Evolutionary conservation across 176 grass and related monocot genomes (phyloP), one percentile per base, ranked within the genome.

Genomic region (Carex parvula): DNA sequence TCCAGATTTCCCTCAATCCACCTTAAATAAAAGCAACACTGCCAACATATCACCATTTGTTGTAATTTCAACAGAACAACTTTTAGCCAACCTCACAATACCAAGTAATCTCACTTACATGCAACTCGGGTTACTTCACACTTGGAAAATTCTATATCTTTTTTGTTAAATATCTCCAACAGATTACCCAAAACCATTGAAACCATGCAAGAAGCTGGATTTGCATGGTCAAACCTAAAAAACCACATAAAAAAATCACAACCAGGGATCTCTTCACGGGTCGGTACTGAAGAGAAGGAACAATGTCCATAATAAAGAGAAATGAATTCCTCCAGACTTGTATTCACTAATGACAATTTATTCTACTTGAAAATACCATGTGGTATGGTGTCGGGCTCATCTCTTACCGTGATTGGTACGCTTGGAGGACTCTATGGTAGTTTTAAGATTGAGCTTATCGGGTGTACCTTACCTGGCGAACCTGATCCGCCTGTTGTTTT

Each of bases 371-470:
- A 83, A 13, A 84, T 98, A 87, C 95, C 95, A 32, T 98, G 95
- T 71, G 95, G 95, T 55, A 66, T 94, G 80, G 67, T 94, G 55
- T 88, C 71, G 8, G 95, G 89, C 79, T 94, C 95, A 60, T 94
- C 95, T 37, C 15, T 93, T 37, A 98, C 95, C 77, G 55, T 98
- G 9, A 94, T 98, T 71, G 95, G 95, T 63, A 94, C 89, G 18
- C 92, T 92, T 70, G 89, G 89, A 79, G 84, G 80, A 15, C 81
- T 91, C 63, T 62, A 91, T 77, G 89, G 91, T 62, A 89, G 91
- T 93, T 98, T 98, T 22, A 81, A 77, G 86, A 78, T 98, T 14
- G 92, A 94, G 81, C 87, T 98, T 69, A 48, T 89, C 0, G 95
- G 92, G 74, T 80, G 74, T 59, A 85, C 82, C 59, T 85, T 90